phyloP scores from a whole-genome alignment of 202 grass and related monocot species.

The Panicum virgatum region DNA sequence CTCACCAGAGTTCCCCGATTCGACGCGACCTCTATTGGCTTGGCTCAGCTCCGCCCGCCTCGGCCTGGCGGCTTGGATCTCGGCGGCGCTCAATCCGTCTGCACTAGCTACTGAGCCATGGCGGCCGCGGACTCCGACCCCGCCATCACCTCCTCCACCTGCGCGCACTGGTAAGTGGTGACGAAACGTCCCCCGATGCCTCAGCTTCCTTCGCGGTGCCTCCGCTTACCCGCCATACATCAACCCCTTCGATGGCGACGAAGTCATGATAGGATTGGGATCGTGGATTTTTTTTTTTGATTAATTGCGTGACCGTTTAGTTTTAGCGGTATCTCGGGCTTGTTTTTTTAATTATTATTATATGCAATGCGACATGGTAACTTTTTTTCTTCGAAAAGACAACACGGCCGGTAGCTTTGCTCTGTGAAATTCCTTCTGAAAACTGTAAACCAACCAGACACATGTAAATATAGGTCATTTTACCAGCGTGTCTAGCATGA shows the following conservation, averaged over 20 bases:
- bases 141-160: slow-evolving; percentile 45
- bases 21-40: slow-evolving; percentile 13
- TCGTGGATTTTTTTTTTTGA: too few species aligned
- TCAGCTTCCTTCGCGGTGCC: background rate
- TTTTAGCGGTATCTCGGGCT: background rate
- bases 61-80: slow-evolving; percentile 33
- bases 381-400: too few species aligned
- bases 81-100: background rate
- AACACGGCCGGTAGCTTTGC: too few species aligned
- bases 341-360: background rate
- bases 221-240: background rate
- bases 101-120: slow-evolving; percentile 8
- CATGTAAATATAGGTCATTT: background rate
- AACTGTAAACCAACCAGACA: background rate
- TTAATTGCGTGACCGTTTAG: too few species aligned
- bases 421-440: background rate
- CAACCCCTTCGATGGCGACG: background rate
- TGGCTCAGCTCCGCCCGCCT: background rate
- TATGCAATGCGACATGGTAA: background rate
- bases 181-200: background rate
- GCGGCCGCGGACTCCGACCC: slow-evolving; percentile 19
- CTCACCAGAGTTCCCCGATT: background rate
- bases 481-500: background rate
- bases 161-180: slow-evolving; percentile 61
- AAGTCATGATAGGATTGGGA: background rate